A percentile compares a stretch with the other conserved stretches of the same genome.
Conservation (phyloP, 2,329 filamentous ascomycete species). For the Xylaria digitata region DNA sequence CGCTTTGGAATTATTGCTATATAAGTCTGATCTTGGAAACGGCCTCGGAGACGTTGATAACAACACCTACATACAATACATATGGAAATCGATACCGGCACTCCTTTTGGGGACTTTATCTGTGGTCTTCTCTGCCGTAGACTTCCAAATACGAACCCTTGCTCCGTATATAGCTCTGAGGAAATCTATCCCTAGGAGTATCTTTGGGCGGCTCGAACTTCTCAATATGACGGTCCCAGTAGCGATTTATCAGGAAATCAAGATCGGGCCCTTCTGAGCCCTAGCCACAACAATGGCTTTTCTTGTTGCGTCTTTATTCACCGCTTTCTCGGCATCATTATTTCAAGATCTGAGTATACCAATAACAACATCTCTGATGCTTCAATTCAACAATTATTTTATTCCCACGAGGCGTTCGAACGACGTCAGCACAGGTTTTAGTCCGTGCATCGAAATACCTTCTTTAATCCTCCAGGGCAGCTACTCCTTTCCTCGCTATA, state of each 20-base stretch:
- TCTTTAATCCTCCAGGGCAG: constrained; percentile 7
- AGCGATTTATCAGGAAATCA: background rate
- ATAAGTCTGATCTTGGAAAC: background rate
- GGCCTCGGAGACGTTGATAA: constrained; percentile 8
- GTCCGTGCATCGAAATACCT: background rate
- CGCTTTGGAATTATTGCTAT: constrained; percentile 2
- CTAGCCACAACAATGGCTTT: constrained; percentile 1
- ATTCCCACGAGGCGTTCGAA: no score
- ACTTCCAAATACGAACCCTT: background rate
- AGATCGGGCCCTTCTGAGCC: background rate
- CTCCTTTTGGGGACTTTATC: constrained; percentile 5
- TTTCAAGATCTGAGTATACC: constrained; percentile 2
- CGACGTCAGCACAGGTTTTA: background rate
- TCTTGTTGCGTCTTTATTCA: constrained; percentile 22
- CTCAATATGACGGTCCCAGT: constrained; percentile 6
- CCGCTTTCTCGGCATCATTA: constrained; percentile 15
- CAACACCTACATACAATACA: constrained; percentile 11
- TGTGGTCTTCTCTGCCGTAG: background rate
- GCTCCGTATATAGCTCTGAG: constrained; percentile 3
- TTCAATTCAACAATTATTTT: constrained; percentile 1
- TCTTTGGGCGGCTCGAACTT: constrained; percentile 6
- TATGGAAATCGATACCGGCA: constrained; percentile 8
- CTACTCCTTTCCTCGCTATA: constrained; percentile 17
- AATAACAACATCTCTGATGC: background rate
- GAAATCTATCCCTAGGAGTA: background rate